Percentiles rank a stretch among this genome's conserved stretches.
Evolutionary conservation across 2,329 filamentous ascomycete species (phyloP).

Genomic region (Trichoderma koningii): DNA sequence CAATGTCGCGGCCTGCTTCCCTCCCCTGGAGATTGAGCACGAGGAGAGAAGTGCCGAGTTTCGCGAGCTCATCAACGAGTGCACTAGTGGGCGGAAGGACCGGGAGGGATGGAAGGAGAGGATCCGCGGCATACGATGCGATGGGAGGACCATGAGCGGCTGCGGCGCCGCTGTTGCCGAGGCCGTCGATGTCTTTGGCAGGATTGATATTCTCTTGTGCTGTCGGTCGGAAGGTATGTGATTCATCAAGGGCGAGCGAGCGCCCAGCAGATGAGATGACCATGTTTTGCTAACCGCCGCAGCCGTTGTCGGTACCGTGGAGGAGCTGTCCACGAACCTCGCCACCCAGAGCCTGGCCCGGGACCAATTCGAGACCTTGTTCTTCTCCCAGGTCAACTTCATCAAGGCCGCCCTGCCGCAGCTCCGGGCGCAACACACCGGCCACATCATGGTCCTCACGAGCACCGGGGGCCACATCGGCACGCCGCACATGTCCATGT

Average conservation of each 20-base stretch:
- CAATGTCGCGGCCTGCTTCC: constrained; percentile 81
- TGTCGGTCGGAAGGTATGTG: constrained; percentile 78
- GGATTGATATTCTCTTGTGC: constrained; percentile 87
- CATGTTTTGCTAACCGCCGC: constrained; percentile 15
- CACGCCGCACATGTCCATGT: constrained; percentile 86
- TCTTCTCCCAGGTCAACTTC: constrained; percentile 94
- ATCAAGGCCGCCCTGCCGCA: constrained; percentile 84
- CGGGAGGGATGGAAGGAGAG: constrained; percentile 80
- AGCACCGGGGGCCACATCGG: constrained; percentile 91
- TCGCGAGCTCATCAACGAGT: constrained; percentile 73
- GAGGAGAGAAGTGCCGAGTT: constrained; percentile 76
- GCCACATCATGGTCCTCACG: constrained; percentile 87
- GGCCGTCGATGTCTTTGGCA: constrained; percentile 79
- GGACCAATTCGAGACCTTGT: constrained; percentile 92
- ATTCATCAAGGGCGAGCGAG: neutral
- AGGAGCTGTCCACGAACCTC: constrained; percentile 76
- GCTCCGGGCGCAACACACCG: constrained; percentile 76
- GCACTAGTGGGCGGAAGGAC: constrained; percentile 62
- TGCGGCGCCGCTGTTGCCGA: constrained; percentile 87
- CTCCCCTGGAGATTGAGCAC: constrained; percentile 76
- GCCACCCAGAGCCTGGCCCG: constrained; percentile 77
- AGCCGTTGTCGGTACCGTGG: constrained; percentile 88
- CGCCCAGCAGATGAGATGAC: neutral
- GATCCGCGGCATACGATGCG: constrained; percentile 66
- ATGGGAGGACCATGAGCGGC: constrained; percentile 64